These are phyloP conservation scores for Leccinum disarticulatum DNA, from an alignment of 768 basidiomycete genomes.

Conservation along the genomic window DNA sequence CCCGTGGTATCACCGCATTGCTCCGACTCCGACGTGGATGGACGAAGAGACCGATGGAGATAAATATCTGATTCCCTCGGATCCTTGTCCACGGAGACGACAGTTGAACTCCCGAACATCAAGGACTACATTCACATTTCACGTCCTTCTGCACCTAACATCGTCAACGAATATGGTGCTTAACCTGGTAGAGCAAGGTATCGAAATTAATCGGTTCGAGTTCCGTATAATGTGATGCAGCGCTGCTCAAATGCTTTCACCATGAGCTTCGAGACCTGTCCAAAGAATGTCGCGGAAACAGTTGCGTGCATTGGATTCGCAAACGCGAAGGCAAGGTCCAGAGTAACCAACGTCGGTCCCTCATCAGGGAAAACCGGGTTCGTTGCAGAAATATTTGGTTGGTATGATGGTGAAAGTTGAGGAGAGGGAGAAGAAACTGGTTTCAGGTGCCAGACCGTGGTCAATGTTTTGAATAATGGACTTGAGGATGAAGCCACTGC, in stretches of 20 bases:
- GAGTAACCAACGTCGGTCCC: constrained; percentile 74
- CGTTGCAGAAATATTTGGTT: constrained; percentile 4
- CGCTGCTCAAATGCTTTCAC: constrained; percentile 90
- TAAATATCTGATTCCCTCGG: neutral
- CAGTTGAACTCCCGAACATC: neutral
- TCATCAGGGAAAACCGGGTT: constrained; percentile 15
- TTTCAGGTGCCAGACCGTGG: constrained; percentile 74
- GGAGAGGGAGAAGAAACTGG: constrained; percentile 48
- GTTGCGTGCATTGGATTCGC: constrained; percentile 82
- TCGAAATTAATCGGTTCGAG: constrained; percentile 25
- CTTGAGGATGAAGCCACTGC: constrained; percentile 71
- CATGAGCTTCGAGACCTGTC: constrained; percentile 85
- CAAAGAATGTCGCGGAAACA: constrained; percentile 83
- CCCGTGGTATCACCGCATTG: too few species aligned
- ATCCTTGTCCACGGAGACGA: neutral
- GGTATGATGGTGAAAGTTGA: constrained; percentile 31
- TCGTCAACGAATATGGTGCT: neutral
- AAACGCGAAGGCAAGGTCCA: constrained; percentile 86
- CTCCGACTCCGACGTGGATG: neutral
- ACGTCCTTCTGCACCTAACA: neutral
- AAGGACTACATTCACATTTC: neutral
- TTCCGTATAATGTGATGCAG: constrained; percentile 71
- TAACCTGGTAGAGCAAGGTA: neutral
- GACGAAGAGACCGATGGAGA: neutral
- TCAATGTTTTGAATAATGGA: constrained; percentile 69